Conservation (phyloP, 176 grass and related monocot species). For the Oryza nivara region DNA sequence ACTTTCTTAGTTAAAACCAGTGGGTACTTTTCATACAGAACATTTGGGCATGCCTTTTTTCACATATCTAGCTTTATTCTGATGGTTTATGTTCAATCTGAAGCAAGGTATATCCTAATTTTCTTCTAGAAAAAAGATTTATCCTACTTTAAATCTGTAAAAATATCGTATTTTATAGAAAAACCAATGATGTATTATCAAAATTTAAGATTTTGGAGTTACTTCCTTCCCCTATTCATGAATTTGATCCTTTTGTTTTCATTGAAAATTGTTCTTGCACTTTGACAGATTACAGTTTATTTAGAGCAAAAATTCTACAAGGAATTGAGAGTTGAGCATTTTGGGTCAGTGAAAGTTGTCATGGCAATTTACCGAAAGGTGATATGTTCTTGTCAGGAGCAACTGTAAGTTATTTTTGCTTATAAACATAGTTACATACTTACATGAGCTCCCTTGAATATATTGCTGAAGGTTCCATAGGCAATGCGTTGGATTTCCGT, state of each 20-base stretch:
- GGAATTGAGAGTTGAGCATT: constrained; percentile 82
- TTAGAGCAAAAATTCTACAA: constrained; percentile 92
- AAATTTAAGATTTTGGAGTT: not conserved
- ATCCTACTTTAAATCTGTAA: not conserved
- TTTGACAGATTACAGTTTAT: constrained; percentile 79
- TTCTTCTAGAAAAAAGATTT: too few species aligned
- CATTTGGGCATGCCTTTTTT: not conserved
- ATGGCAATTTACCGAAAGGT: constrained; percentile 89
- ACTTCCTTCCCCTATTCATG: not conserved
- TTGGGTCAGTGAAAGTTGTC: constrained; percentile 91
- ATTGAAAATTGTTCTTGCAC: constrained; percentile 19
- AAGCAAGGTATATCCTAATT: not conserved
- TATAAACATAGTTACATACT: constrained; percentile 17
- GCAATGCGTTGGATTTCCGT: not conserved
- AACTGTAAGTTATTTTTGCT: constrained; percentile 82
- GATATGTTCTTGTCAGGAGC: constrained; percentile 92
- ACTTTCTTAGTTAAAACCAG: constrained; percentile 11
- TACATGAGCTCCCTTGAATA: constrained; percentile 38
- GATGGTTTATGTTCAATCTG: not conserved
- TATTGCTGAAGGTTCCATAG: not conserved
- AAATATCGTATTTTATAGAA: not conserved
- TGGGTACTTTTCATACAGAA: not conserved
- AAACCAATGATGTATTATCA: not conserved
- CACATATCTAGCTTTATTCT: not conserved
- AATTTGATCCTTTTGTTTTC: not conserved